Percentiles rank a stretch among this genome's conserved stretches.
These are phyloP conservation scores for Cladorrhinum sp. DNA, from an alignment of 2,329 filamentous ascomycete genomes.

Conservation along the genomic window DNA sequence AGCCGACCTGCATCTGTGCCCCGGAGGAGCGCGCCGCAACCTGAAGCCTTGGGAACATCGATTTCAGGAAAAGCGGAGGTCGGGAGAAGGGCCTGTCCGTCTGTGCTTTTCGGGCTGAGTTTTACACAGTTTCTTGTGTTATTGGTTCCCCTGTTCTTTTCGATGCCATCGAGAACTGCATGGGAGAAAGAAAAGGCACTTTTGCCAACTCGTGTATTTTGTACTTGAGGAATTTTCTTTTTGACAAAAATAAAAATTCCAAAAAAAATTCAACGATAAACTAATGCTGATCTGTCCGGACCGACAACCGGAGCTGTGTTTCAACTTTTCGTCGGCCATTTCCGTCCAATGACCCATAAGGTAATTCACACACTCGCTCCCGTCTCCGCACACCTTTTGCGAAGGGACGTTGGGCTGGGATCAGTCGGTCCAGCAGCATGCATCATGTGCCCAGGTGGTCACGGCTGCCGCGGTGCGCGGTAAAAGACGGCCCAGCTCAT, in stretches of 20 bases:
- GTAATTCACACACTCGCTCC: neutral
- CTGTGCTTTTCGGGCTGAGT: neutral
- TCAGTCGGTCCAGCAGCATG: constrained; percentile 1
- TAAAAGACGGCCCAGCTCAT: constrained; percentile 2
- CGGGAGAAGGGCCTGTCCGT: neutral
- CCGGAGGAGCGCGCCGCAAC: constrained; percentile 1
- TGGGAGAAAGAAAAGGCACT: too few species aligned
- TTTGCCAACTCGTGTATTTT: too few species aligned
- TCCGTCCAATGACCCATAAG: neutral
- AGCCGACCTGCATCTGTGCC: constrained; percentile 15
- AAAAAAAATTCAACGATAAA: too few species aligned
- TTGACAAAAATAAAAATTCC: too few species aligned
- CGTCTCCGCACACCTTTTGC: constrained; percentile 2
- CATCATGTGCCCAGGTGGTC: constrained; percentile 5
- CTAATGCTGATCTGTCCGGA: neutral
- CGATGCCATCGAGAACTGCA: neutral
- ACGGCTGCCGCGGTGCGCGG: constrained; percentile 8
- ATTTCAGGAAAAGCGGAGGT: neutral
- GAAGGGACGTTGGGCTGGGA: constrained; percentile 1
- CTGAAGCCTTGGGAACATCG: neutral
- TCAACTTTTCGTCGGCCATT: neutral
- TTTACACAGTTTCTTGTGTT: neutral
- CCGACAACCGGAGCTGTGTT: constrained; percentile 5
- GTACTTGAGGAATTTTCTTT: too few species aligned
- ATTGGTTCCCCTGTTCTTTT: neutral